These are phyloP conservation scores for Bipolaris zeicola DNA, from an alignment of 2,329 filamentous ascomycete genomes.

Conservation along the genomic window DNA sequence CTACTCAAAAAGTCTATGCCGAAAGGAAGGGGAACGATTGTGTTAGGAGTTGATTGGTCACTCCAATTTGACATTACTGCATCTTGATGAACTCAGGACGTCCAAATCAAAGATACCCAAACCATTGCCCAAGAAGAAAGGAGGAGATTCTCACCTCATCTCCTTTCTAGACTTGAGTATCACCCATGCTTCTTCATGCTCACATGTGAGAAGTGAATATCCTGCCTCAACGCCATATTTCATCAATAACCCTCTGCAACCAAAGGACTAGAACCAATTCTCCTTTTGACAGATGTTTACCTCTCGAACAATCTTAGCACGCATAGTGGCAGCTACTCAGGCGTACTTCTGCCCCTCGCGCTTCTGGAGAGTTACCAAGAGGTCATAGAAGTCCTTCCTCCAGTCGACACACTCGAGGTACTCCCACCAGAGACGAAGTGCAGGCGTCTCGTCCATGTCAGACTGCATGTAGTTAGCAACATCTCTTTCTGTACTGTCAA, in stretches of 20 bases:
- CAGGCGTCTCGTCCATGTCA: slow-evolving; percentile 49
- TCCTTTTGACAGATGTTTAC: no score
- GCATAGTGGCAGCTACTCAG: not conserved
- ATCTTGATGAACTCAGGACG: no score
- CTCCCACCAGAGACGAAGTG: slow-evolving; percentile 55
- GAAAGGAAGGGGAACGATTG: no score
- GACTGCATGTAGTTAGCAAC: slow-evolving; percentile 25
- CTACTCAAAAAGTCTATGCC: no score
- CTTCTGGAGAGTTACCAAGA: slow-evolving; percentile 41
- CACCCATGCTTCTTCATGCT: not conserved
- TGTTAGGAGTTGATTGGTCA: no score
- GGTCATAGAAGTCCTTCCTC: slow-evolving; percentile 50
- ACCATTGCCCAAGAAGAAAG: not conserved
- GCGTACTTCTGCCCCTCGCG: slow-evolving; percentile 12
- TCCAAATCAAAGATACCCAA: not conserved
- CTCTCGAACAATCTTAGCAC: not conserved
- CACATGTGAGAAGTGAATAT: not conserved
- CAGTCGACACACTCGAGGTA: slow-evolving; percentile 54
- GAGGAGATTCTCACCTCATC: no score
- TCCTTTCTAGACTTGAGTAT: no score
- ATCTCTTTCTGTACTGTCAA: not conserved
- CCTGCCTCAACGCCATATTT: not conserved
- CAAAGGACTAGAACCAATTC: not conserved
- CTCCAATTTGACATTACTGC: not conserved
- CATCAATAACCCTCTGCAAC: not conserved